phyloP scores from a whole-genome alignment of 2,329 filamentous ascomycete genomes.

The Ophiocordyceps camponoti-leonardi region DNA sequence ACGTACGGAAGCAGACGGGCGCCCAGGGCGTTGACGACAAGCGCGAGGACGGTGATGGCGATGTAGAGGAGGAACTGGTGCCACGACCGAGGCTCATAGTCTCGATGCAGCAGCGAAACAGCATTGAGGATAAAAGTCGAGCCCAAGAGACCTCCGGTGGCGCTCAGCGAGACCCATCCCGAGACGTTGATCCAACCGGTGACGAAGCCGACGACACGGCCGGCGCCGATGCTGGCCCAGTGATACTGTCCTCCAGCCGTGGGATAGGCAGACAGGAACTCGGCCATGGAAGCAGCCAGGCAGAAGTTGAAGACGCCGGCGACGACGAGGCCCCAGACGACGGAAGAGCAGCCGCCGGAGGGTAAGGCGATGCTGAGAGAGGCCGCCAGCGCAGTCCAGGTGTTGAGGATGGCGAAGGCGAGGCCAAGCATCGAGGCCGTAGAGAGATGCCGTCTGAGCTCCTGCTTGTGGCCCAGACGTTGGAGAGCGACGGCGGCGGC shows the following conservation, averaged over 20 bases:
- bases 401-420: conserved; percentile 31
- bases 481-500: conserved; percentile 18
- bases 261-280: conserved; percentile 50
- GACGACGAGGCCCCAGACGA: conserved; percentile 52
- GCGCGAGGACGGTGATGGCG: conserved; percentile 40
- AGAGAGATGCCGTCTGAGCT: conserved; percentile 32
- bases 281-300: conserved; percentile 50
- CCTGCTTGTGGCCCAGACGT: conserved; percentile 28
- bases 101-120: conserved; percentile 41
- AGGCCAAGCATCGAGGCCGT: conserved; percentile 28
- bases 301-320: conserved; percentile 53
- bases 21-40: conserved; percentile 49
- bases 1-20: conserved; percentile 38
- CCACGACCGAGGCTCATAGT: conserved; percentile 42
- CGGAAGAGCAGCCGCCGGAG: conserved; percentile 51
- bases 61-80: conserved; percentile 62
- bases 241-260: conserved; percentile 49
- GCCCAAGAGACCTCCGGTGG: conserved; percentile 49
- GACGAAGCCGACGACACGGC: conserved; percentile 47
- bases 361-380: conserved; percentile 37
- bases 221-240: conserved; percentile 49
- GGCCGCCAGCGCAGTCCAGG: conserved; percentile 30
- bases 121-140: conserved; percentile 50
- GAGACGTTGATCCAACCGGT: conserved; percentile 59
- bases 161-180: conserved; percentile 55